Evolutionary conservation across 192 early-diverging fungal genomes (phyloP).

Genomic region (Coemansia sp.): DNA sequence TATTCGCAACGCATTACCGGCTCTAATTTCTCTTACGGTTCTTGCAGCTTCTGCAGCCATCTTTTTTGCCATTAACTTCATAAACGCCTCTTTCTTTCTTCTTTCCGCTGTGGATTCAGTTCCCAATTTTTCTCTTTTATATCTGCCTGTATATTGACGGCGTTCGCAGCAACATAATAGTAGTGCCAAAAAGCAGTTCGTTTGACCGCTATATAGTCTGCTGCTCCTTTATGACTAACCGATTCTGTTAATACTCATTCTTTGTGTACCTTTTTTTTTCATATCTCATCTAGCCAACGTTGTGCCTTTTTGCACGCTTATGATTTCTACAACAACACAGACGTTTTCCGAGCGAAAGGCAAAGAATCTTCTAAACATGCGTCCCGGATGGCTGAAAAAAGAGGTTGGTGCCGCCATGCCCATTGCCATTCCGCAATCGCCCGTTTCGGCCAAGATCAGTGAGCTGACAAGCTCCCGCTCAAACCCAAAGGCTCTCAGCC

Average conservation of each 20-base stretch:
- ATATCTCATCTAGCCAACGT: background rate
- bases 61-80: conserved; percentile 5
- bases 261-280: conserved; percentile 4
- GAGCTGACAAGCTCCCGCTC: conserved; percentile 28
- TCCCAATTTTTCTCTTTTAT: conserved; percentile 7
- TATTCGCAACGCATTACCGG: conserved; percentile 10
- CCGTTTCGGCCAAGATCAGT: conserved; percentile 34
- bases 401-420: conserved; percentile 15
- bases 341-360: conserved; percentile 47
- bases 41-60: conserved; percentile 10
- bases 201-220: too few species aligned
- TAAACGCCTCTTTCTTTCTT: conserved; percentile 11
- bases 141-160: background rate
- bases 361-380: conserved; percentile 49
- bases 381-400: conserved; percentile 44
- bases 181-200: too few species aligned
- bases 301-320: background rate
- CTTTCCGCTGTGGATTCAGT: conserved; percentile 5
- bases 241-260: conserved; percentile 11
- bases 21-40: conserved; percentile 3
- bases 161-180: too few species aligned
- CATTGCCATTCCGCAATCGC: conserved; percentile 21
- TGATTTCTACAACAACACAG: conserved; percentile 41
- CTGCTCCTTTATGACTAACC: conserved; percentile 2
- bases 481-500: conserved; percentile 46